phyloP scores from a whole-genome alignment of 2,329 filamentous ascomycete genomes.

The Paraphaeosphaeria sporulosa region DNA sequence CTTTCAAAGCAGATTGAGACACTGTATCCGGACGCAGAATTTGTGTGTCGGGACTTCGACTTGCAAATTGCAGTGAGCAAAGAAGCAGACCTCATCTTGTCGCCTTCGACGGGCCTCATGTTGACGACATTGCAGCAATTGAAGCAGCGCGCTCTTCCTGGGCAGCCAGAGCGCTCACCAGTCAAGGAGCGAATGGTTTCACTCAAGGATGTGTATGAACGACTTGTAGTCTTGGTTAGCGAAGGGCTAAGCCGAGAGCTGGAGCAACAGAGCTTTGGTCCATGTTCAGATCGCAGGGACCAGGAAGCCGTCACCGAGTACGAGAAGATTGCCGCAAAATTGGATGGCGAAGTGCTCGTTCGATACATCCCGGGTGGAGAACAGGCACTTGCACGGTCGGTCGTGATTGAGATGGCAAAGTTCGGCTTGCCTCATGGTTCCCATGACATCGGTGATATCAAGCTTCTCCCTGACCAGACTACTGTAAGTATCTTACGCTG shows the following conservation, averaged over 20 bases:
- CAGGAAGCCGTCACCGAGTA: slow-evolving; percentile 58
- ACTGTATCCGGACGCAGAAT: slow-evolving; percentile 57
- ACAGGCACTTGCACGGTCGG: slow-evolving; percentile 42
- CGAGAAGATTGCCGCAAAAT: slow-evolving; percentile 55
- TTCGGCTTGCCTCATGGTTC: slow-evolving; percentile 45
- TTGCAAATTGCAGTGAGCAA: slow-evolving; percentile 36
- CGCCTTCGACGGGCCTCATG: slow-evolving; percentile 73
- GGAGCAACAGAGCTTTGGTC: slow-evolving; percentile 29
- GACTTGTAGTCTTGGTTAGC: slow-evolving; percentile 73
- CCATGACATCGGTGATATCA: slow-evolving; percentile 38
- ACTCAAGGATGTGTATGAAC: slow-evolving; percentile 69
- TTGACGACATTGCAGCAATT: slow-evolving; percentile 75
- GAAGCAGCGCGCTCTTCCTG: slow-evolving; percentile 75
- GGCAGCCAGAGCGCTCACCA: slow-evolving; percentile 50
- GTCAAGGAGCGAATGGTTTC: slow-evolving; percentile 64
- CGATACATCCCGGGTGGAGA: slow-evolving; percentile 54
- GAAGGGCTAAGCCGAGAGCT: slow-evolving; percentile 41
- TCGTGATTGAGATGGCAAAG: slow-evolving; percentile 37
- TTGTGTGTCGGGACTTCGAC: slow-evolving; percentile 69
- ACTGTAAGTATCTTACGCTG: slow-evolving; percentile 35
- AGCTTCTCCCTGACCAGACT: slow-evolving; percentile 65
- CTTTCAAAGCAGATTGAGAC: slow-evolving; percentile 61
- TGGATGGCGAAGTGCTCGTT: slow-evolving; percentile 50
- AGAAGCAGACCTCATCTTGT: slow-evolving; percentile 78
- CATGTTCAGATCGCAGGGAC: slow-evolving; percentile 50